These are phyloP conservation scores for Oryza brachyantha DNA, from an alignment of 176 grass and related monocot species.

Conservation along the genomic window DNA sequence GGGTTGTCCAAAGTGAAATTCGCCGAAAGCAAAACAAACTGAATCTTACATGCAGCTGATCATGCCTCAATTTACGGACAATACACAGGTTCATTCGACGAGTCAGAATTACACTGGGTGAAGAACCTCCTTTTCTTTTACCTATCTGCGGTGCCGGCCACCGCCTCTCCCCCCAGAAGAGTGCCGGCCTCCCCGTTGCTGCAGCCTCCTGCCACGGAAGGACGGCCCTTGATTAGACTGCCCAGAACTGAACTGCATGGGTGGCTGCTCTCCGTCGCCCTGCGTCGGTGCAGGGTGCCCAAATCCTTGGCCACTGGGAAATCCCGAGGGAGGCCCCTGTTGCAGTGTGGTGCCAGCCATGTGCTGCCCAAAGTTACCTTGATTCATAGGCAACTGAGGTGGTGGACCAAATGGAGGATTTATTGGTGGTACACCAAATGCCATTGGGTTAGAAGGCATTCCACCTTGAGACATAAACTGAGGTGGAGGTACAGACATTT, in stretches of 20 bases:
- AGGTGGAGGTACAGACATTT: conserved; percentile 39
- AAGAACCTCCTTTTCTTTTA: not conserved
- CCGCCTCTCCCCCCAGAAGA: conserved; percentile 50
- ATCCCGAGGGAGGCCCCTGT: conserved; percentile 27
- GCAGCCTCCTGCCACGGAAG: conserved; percentile 41
- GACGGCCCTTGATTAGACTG: conserved; percentile 47
- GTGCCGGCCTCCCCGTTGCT: conserved; percentile 51
- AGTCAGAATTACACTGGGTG: conserved; percentile 21
- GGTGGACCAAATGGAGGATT: conserved; percentile 32
- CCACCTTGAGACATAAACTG: conserved; percentile 33
- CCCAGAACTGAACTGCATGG: conserved; percentile 35
- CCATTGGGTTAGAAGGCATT: conserved; percentile 25
- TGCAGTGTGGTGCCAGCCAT: conserved; percentile 23
- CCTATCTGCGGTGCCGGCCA: conserved; percentile 33
- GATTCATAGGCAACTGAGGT: conserved; percentile 23
- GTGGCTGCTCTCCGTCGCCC: not conserved
- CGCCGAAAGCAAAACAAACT: not conserved
- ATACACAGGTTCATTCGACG: not conserved
- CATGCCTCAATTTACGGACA: not conserved
- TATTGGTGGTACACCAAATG: conserved; percentile 15
- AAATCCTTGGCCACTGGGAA: conserved; percentile 37
- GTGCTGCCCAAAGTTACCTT: conserved; percentile 43
- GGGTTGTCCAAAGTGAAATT: not conserved
- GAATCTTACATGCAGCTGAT: not conserved
- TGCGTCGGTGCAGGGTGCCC: not conserved